Conservation (phyloP, 1,284 basidiomycete genomes). For the Puccinia brachypodii region DNA sequence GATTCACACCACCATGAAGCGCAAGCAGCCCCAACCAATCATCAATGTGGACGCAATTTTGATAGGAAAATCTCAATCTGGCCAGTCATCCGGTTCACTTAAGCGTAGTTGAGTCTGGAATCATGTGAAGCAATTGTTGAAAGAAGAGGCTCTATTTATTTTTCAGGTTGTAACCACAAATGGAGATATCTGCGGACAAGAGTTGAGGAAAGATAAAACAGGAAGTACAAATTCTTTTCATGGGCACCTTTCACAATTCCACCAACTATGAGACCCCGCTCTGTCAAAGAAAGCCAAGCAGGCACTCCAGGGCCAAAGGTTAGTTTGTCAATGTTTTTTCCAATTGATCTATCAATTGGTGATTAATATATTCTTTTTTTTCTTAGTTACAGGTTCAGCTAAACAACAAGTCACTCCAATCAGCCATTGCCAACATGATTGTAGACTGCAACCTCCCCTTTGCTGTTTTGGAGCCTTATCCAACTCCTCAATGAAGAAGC, state of each 20-base stretch:
- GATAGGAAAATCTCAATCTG: no score
- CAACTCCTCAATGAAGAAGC: not conserved
- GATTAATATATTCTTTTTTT: not conserved
- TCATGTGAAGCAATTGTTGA: not conserved
- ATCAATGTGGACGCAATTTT: no score
- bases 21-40: no score
- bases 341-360: not conserved
- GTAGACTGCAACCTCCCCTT: not conserved
- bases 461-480: not conserved
- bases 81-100: no score
- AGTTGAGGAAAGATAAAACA: not conserved
- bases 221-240: slow-evolving; percentile 1
- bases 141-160: not conserved
- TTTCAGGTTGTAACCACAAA: not conserved
- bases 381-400: not conserved
- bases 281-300: not conserved
- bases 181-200: not conserved
- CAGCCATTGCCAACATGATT: not conserved
- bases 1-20: no score
- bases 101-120: slow-evolving; percentile 13
- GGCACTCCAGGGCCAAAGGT: not conserved
- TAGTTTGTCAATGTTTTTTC: not conserved
- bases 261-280: not conserved
- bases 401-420: not conserved
- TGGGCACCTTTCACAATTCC: not conserved